A percentile compares a stretch with the other conserved stretches of the same genome.
These are phyloP conservation scores for Penicillium sp. DNA, from an alignment of 2,329 filamentous ascomycete genomes.

Conservation along the genomic window DNA sequence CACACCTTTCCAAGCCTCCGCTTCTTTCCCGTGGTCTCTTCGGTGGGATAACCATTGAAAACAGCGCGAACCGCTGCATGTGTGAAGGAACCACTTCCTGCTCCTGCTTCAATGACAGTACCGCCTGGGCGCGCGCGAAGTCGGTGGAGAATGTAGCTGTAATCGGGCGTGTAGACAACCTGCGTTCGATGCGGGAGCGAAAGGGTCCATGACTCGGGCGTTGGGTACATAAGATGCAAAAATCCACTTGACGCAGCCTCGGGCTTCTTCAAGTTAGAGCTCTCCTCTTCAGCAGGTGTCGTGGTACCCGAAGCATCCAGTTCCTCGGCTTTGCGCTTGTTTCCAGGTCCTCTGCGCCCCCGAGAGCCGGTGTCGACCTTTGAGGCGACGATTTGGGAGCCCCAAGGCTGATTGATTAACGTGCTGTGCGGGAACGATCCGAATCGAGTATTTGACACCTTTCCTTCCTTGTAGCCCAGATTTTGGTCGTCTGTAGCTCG, in stretches of 20 bases:
- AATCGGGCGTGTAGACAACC: constrained; percentile 50
- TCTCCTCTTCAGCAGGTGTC: constrained; percentile 20
- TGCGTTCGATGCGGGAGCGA: constrained; percentile 49
- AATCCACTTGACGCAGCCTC: constrained; percentile 43
- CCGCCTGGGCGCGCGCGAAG: constrained; percentile 43
- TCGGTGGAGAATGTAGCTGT: constrained; percentile 48
- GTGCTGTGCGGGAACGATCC: constrained; percentile 83
- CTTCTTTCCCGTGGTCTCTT: constrained; percentile 21
- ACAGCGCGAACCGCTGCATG: constrained; percentile 46
- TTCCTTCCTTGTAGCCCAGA: constrained; percentile 68
- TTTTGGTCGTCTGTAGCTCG: constrained; percentile 56
- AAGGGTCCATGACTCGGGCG: constrained; percentile 47
- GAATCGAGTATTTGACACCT: constrained; percentile 84
- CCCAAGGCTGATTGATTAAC: constrained; percentile 74
- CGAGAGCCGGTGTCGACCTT: constrained; percentile 87
- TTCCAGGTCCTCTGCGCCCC: constrained; percentile 56
- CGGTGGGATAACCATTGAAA: constrained; percentile 40
- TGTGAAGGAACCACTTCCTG: constrained; percentile 48
- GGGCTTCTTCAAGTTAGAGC: constrained; percentile 24
- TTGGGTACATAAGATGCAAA: constrained; percentile 45
- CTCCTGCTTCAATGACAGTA: constrained; percentile 47
- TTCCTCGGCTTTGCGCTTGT: constrained; percentile 45
- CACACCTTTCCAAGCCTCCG: constrained; percentile 41
- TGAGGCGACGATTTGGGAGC: constrained; percentile 83
- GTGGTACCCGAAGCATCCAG: constrained; percentile 31